A percentile compares a stretch with the other conserved stretches of the same genome.
These are phyloP conservation scores for Persicaria maculosa DNA, from an alignment of 148 eudicot genomes.

Conservation along the genomic window DNA sequence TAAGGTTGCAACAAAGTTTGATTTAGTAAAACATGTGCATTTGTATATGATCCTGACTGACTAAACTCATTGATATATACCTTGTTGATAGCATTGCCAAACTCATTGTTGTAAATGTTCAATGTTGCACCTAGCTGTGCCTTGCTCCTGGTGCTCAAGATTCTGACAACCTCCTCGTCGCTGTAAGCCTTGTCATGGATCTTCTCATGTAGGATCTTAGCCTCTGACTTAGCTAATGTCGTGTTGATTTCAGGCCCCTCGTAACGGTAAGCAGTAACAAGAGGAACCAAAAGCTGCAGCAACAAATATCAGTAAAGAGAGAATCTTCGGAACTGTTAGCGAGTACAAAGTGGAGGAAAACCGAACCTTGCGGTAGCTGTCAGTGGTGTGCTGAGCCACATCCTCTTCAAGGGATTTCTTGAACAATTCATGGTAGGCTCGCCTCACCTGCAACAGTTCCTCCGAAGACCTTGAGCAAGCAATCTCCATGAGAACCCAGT, in stretches of 20 bases:
- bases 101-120: slow-evolving; percentile 67
- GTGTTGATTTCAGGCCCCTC: slow-evolving; percentile 82
- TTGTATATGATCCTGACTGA: too few relatives aligned
- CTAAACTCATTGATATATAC: slow-evolving; percentile 19
- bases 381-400: slow-evolving; percentile 68
- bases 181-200: slow-evolving; percentile 61
- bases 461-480: slow-evolving; percentile 70
- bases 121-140: slow-evolving; percentile 85
- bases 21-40: neutral
- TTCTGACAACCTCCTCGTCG: slow-evolving; percentile 76
- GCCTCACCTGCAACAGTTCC: slow-evolving; percentile 52
- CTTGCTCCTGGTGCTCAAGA: slow-evolving; percentile 75
- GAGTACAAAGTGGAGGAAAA: neutral
- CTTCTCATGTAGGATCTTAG: slow-evolving; percentile 71
- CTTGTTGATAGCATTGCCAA: slow-evolving; percentile 76
- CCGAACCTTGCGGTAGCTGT: slow-evolving; percentile 75
- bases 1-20: neutral
- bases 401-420: slow-evolving; percentile 88
- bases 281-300: slow-evolving; percentile 71
- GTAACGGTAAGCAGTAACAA: slow-evolving; percentile 67
- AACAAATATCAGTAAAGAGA: neutral
- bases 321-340: too few relatives aligned
- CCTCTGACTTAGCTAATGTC: slow-evolving; percentile 70
- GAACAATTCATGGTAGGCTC: slow-evolving; percentile 57
- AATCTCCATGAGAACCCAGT: slow-evolving; percentile 70